Evolutionary conservation across 1,284 basidiomycete genomes (phyloP).

Genomic region (Vanrija sp.): DNA sequence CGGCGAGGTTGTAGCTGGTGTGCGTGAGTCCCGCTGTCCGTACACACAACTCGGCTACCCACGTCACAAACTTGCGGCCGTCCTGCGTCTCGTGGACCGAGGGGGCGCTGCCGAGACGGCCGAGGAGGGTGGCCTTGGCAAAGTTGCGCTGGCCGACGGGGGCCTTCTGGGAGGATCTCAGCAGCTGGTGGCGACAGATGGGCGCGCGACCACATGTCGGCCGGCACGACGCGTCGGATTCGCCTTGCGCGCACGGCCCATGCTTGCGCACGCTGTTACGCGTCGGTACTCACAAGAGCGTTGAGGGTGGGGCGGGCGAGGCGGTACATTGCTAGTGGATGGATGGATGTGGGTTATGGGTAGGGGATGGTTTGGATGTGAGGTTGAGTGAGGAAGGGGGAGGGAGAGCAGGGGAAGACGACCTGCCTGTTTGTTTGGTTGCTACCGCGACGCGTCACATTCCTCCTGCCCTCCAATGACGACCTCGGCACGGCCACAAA

Average conservation of each 20-base stretch:
- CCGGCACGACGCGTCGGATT: background rate
- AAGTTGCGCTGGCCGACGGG: slow-evolving; percentile 15
- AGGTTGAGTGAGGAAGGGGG: background rate
- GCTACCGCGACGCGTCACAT: no score
- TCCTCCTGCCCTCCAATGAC: no score
- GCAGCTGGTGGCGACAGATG: background rate
- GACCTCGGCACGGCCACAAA: no score
- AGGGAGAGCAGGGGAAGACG: background rate
- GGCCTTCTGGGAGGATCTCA: slow-evolving; percentile 10
- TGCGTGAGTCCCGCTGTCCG: background rate
- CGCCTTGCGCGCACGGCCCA: background rate
- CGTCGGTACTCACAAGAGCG: slow-evolving; percentile 7
- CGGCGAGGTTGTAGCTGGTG: slow-evolving; percentile 32
- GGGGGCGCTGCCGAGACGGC: slow-evolving; percentile 37
- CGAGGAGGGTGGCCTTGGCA: slow-evolving; percentile 38
- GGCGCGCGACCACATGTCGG: background rate
- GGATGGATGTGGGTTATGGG: slow-evolving; percentile 3
- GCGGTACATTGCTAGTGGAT: slow-evolving; percentile 10
- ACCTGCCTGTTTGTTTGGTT: no score
- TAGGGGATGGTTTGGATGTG: background rate
- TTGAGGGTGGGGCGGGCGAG: slow-evolving; percentile 17
- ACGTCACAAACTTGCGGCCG: slow-evolving; percentile 34
- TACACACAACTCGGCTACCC: slow-evolving; percentile 1
- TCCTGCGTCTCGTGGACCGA: slow-evolving; percentile 23
- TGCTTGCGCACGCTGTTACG: background rate